Evolutionary conservation across 148 eudicot genomes (phyloP).

Genomic region (Heliamphora exappendiculata): DNA sequence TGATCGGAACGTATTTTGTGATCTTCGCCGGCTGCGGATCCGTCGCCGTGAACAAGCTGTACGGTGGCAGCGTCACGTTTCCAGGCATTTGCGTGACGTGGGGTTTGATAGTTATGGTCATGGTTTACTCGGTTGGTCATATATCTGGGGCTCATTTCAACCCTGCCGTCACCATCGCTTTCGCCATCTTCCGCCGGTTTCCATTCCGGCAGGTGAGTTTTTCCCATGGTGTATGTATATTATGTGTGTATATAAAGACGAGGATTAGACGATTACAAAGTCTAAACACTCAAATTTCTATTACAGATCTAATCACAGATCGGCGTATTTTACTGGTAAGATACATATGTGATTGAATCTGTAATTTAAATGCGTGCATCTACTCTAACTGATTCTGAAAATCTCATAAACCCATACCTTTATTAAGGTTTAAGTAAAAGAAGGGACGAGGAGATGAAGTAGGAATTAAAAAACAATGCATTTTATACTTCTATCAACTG

Average conservation of each 20-base stretch:
- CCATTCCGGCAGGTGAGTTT: slow-evolving; percentile 49
- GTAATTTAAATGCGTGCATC: too few relatives aligned
- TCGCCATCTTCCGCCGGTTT: slow-evolving; percentile 52
- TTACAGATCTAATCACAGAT: too few relatives aligned
- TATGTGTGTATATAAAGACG: too few relatives aligned
- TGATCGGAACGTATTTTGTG: slow-evolving; percentile 51
- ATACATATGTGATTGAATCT: too few relatives aligned
- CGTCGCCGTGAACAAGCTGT: slow-evolving; percentile 54
- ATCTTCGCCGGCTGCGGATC: slow-evolving; percentile 79
- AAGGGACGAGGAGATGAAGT: too few relatives aligned
- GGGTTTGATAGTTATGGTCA: slow-evolving; percentile 81
- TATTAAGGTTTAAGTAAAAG: too few relatives aligned
- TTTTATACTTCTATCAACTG: too few relatives aligned
- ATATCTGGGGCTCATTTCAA: slow-evolving; percentile 90
- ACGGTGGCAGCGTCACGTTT: slow-evolving; percentile 53
- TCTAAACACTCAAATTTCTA: too few relatives aligned
- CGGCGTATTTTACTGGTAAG: too few relatives aligned
- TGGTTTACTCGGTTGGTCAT: slow-evolving; percentile 74
- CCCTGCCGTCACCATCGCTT: slow-evolving; percentile 76
- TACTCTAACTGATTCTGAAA: background rate
- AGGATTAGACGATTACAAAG: too few relatives aligned
- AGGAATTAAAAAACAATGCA: too few relatives aligned
- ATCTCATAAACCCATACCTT: background rate
- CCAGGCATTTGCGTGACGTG: slow-evolving; percentile 78
- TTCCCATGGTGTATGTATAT: too few relatives aligned